Conservation (phyloP, 116 monocot genomes). For the Posidonia oceanica region DNA sequence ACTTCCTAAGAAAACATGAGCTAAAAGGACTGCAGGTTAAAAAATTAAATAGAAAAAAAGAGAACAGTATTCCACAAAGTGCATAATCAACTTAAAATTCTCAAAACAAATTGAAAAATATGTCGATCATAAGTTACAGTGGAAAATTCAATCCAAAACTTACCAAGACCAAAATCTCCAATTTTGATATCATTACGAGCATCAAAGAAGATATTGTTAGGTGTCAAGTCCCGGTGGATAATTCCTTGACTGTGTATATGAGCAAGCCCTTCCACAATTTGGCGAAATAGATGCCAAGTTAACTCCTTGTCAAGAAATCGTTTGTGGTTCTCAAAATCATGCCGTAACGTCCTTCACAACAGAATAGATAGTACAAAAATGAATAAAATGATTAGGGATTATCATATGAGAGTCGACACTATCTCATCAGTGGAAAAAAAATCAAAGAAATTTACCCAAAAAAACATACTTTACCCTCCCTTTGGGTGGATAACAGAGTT, state of each 20-base stretch:
- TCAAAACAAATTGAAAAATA: neutral
- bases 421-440: no score
- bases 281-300: slow-evolving; percentile 93
- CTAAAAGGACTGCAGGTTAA: no score
- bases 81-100: neutral
- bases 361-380: neutral
- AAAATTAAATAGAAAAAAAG: no score
- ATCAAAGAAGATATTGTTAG: slow-evolving; percentile 98
- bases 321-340: slow-evolving; percentile 58
- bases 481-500: no score
- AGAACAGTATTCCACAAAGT: neutral
- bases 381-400: neutral
- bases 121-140: neutral
- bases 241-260: slow-evolving; percentile 98
- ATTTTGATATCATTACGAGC: slow-evolving; percentile 96
- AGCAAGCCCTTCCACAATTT: slow-evolving; percentile 94
- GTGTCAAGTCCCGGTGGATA: slow-evolving; percentile 94
- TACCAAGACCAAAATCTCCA: slow-evolving; percentile 98
- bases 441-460: no score
- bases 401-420: neutral
- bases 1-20: no score
- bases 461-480: no score
- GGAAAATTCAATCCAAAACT: slow-evolving; percentile 5
- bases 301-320: slow-evolving; percentile 62
- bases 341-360: slow-evolving; percentile 70